Base-by-base conservation (phyloP, 1,284 basidiomycete genomes). In the Ceratobasidium sp. region DNA sequence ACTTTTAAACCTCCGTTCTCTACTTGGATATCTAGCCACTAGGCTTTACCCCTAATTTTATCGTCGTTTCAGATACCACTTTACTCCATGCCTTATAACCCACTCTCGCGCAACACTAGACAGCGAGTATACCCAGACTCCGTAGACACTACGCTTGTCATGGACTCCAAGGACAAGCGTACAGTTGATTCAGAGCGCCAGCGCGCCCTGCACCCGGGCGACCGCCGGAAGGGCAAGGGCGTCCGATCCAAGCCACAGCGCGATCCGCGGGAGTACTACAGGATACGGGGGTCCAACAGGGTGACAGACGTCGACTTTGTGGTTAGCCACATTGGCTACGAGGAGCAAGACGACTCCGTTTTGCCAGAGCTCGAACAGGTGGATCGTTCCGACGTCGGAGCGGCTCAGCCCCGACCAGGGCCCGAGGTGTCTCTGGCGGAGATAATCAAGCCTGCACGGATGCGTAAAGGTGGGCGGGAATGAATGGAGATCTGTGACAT, bases 401-500 rank as follows among this genome's bases (percentile, higher is more conserved):
- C n/a, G 22, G n/a, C 19, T 54, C 8, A 14, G 49, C 49, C 64
- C 48, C 51, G 65, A 39, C 24, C 51, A 7, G 53, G n/a, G 19
- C 62, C 65, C 11, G 34, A 58, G 22, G 53, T 69, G 16, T 24
- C 51, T 24, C 56, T 69, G 65, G 65, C 65, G 34, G 65, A 56
- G 49, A 56, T 69, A 69, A 54, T 54, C 65, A 69, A 69, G 53
- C 65, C 65, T 24, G 65, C 34, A 7, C 65, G 65, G 24, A 58
- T 34, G 65, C 51, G 53, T 49, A 69, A 69, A 37, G 65, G 65
- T 69, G 37, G 41, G 65, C 53, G 6, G n/a, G 31, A 8, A 19
- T 19, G n/a, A 43, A 9, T n/a, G 62, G 43, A 22, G 41, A 16
- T 29, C 24, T 13, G 24, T 29, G 53, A 9, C 34, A 68, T 8